Evolutionary conservation across 225 moss, liverwort and hornwort genomes (phyloP), one percentile per base, ranked within the genome.

Genomic region (Physcomitrium patens): DNA sequence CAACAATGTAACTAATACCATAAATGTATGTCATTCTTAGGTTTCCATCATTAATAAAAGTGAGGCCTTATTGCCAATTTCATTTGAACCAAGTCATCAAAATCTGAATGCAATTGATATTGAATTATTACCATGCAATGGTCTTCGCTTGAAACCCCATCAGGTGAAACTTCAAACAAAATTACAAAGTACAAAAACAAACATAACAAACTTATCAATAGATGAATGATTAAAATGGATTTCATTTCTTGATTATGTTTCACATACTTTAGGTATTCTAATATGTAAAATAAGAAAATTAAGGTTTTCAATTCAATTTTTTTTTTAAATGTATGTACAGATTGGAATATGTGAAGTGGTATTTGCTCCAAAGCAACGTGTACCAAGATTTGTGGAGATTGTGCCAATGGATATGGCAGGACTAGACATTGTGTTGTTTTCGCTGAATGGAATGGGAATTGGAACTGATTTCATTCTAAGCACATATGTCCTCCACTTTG

Each of bases 391-490:
- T 71, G 71, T 64, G 43, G 88, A 92, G 13, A 86, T 91, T 52
- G 83, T 96, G 0, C 80, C 91, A 20, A 84, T 96, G 72, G 85
- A 86, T 5, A 92, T 94, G 82, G 86, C 88, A 15, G 63, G 84
- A 18, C 75, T 89, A 50, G 88, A 92, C 52, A 89, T 88, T 42
- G 77, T 92, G 42, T 9, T 94, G 18, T 86, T 91, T 60, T 89
- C 91, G 8, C 49, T 94, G 12, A 46, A 67, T 3, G 96, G 94
- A 24, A 86, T 83, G 52, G 89, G 88, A 49, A 85, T 91, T n/a
- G 94, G 94, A 45, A 96, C 87, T 0, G 89, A 96, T 52, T 71
- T 96, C 57, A 82, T 86, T 55, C 80, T 96, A 17, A 94, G 80
- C 51, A 85, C 89, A 63, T 78, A 85, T 41, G 50, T 86, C 26